Base-by-base conservation (phyloP, 495 filamentous ascomycete species). In the Neurospora sp. region DNA sequence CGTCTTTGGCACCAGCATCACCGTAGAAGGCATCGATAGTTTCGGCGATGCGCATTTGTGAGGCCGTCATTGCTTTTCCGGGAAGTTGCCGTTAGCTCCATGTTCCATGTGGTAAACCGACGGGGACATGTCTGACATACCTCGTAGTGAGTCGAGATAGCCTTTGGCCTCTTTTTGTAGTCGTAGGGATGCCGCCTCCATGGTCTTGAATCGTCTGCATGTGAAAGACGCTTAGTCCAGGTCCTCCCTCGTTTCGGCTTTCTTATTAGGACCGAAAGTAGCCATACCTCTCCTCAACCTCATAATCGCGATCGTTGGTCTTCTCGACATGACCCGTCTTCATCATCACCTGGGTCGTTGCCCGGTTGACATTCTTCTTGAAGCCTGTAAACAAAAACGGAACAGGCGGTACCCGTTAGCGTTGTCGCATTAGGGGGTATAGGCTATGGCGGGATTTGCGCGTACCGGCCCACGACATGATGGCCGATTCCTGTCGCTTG, bases 271-370 rank as follows among this genome's bases (percentile, higher is more conserved):
- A 3, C 12, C 1, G 3, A 14, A 62, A 10, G 18, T 23, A 38
- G 59, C 39, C 85, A 70, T 86, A 94, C 90, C 95, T 90, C 82
- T 97, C 94, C 82, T 99, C 96, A 41, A 98, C 95, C 83, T 98
- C 96, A 83, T 98, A 99, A 81, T 98, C 96, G 59, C 96, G 93
- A 83, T 99, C 96, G 80, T 93, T 97, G 1, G 96, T 98, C 83
- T 95, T 92, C 82, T 99, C 96, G 74, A 99, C 97, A 86, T 97
- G 96, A 66, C 96, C 93, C 23, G 96, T 94, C 87, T 98, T 99
- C 96, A 99, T 98, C 94, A 99, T 98, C 72, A 98, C 95, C 90
- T 97, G 95, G 81, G 96, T 98, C 82, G 94, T 97, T 74, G 96
- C 95, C 83, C 96, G 93, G 86, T 96, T 96, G 86, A 97, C 94